These are phyloP conservation scores for Closterium sp. DNA, from an alignment of 139 green algal genomes.

Conservation along the genomic window DNA sequence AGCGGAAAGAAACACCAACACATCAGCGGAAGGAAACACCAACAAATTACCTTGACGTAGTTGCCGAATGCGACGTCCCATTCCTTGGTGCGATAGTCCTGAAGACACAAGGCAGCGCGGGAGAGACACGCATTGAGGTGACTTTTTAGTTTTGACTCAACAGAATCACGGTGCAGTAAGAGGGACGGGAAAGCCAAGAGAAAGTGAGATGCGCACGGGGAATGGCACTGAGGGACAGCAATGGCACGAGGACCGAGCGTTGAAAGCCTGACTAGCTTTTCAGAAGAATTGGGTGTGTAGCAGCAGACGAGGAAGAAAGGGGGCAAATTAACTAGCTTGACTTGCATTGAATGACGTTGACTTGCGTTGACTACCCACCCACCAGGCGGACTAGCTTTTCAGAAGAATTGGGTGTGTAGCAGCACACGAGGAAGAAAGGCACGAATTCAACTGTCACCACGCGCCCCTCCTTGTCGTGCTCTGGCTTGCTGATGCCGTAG, in stretches of 20 bases:
- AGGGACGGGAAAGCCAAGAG: too few species aligned
- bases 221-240: too few species aligned
- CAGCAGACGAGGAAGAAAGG: constrained; percentile 42
- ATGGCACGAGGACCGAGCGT: too few species aligned
- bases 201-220: too few species aligned
- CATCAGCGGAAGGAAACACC: too few species aligned
- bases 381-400: constrained; percentile 43
- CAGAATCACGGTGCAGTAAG: too few species aligned
- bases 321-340: constrained; percentile 31
- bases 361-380: background rate
- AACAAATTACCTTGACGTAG: constrained; percentile 5
- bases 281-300: constrained; percentile 54
- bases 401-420: constrained; percentile 55
- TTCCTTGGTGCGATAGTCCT: constrained; percentile 44
- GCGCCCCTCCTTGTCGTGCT: constrained; percentile 42
- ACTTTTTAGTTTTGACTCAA: too few species aligned
- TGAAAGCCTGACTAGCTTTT: constrained; percentile 43
- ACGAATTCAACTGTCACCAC: constrained; percentile 52
- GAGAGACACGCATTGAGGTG: too few species aligned
- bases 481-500: constrained; percentile 29
- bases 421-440: constrained; percentile 42
- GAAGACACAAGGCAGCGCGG: background rate
- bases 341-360: too few species aligned
- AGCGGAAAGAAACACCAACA: too few species aligned
- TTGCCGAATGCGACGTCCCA: constrained; percentile 48